phyloP scores from a whole-genome alignment of 331 rosid genomes.

The Acacia concinna region DNA sequence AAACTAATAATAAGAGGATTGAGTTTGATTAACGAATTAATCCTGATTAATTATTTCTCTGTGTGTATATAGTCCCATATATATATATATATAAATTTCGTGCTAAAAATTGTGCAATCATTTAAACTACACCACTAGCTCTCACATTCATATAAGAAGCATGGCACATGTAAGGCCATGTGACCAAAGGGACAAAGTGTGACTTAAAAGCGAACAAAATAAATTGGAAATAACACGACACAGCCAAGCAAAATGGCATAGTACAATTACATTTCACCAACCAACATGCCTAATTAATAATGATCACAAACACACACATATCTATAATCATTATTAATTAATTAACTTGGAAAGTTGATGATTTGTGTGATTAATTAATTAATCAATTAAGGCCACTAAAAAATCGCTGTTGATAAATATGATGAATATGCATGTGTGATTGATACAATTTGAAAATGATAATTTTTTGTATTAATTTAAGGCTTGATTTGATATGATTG shows the following conservation, averaged over 20 bases:
- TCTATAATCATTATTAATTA: too few species aligned
- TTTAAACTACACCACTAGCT: not conserved
- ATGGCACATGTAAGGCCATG: constrained; percentile 62
- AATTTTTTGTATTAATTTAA: not conserved
- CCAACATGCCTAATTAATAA: constrained; percentile 66
- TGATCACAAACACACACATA: constrained; percentile 28
- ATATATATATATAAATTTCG: not conserved
- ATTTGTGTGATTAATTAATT: not conserved
- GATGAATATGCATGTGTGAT: not conserved
- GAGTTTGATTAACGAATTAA: too few species aligned
- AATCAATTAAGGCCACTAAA: not conserved
- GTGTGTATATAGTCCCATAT: not conserved
- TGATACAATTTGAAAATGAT: not conserved
- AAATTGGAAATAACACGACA: constrained; percentile 30
- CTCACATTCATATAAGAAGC: constrained; percentile 22
- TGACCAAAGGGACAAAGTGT: constrained; percentile 53
- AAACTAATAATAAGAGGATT: not conserved
- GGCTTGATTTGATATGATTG: not conserved
- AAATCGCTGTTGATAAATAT: not conserved
- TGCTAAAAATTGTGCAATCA: not conserved
- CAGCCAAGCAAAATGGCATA: constrained; percentile 26
- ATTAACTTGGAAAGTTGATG: constrained; percentile 11
- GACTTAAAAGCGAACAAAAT: constrained; percentile 41
- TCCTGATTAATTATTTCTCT: not conserved
- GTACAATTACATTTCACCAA: constrained; percentile 63